Base-by-base conservation (phyloP, 2,329 filamentous ascomycete genomes). In the Venturia pyrina region DNA sequence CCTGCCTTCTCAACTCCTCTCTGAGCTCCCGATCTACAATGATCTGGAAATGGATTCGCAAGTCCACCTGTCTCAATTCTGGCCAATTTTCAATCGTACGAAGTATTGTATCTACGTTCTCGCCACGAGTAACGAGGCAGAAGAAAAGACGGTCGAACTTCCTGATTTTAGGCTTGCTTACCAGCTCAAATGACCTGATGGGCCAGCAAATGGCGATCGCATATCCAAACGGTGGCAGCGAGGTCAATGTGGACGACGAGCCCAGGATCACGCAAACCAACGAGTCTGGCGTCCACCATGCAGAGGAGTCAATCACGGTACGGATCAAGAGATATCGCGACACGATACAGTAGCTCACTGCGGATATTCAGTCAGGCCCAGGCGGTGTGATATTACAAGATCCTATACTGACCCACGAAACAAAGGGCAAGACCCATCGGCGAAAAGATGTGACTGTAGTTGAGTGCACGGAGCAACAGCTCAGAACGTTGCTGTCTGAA, bases 171-270 rank as follows among this genome's bases (percentile, higher is more conserved):
- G 19, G n/a, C 11, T 48, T 48, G 3, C 19, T 5, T 24, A 8
- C n/a, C 56, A 41, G 21, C 34, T 37, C 56, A n/a, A 34, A 60
- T 13, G 56, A 24, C 8, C 56, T n/a, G 37, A 60, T 60, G n/a
- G 56, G 56, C 56, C 56, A 60, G 13, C 56, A 60, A 24, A 60
- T 34, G 17, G 56, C 56, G n/a, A 60, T 60, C 15, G 56, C 56
- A 24, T 34, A 37, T 34, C 56, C 56, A n/a, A 60, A 60, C 13
- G 56, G 56, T 17, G 46, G 46, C n/a, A 48, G 46, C 46, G 46
- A 48, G 19, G 46, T 48, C 46, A 48, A 48, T 3, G 46, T 48
- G n/a, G 46, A 21, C n/a, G 46, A 48, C 8, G 24, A 10, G 8
- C 46, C 46, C 10, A 48, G 19, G n/a, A 48, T 21, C n/a, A 21